Base-by-base conservation (phyloP, 768 basidiomycete genomes). In the Rossbeevera mucosa region DNA sequence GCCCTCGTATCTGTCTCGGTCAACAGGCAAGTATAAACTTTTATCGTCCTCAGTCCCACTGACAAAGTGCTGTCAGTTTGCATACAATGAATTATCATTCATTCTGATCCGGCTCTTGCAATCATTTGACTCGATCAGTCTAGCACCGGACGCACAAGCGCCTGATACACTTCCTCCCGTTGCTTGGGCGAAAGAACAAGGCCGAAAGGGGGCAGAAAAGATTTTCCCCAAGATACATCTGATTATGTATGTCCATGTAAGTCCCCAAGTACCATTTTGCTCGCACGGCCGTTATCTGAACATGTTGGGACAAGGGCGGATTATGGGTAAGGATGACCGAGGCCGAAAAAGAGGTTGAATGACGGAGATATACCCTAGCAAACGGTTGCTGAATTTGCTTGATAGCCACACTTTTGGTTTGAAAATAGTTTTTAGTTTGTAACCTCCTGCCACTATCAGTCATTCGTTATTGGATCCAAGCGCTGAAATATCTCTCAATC, bases 41-140 rank as follows among this genome's bases (percentile, higher is more conserved):
- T 46, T 21, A 9, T 18, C 3, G 16, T 20, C 16, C 26, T 26
- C 24, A 12, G 44, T 20, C 21, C 8, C 38, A 22, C 50, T 48
- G 20, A 40, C 16, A 24, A 21, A 22, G 5, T 0, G 12, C 50
- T 14, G 11, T 24, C 31, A 81, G 78, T 80, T 80, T 51, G 80
- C 80, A 0, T 80, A 80, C 57, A 79, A 80, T 54, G 80, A 80
- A 55, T 60, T 81, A 66, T 84, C 83, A 1, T 85, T 83, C 68
- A 73, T 85, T 63, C 63, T 86, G 47, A 75, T 86, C 50, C 76
- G 81, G 3, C 72, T 86, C 24, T 66, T 86, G n/a, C 85, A 86
- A 60, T 71, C 69, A 36, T 85, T 85, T 65, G 70, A 71, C 0
- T 71, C 72, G 0, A 67, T 86, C 40, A 63, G 67, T 5, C 70